Evolutionary conservation across 352 stramenopile species (phyloP), one percentile per base, ranked within the genome.

Genomic region (Pythium dissimile): DNA sequence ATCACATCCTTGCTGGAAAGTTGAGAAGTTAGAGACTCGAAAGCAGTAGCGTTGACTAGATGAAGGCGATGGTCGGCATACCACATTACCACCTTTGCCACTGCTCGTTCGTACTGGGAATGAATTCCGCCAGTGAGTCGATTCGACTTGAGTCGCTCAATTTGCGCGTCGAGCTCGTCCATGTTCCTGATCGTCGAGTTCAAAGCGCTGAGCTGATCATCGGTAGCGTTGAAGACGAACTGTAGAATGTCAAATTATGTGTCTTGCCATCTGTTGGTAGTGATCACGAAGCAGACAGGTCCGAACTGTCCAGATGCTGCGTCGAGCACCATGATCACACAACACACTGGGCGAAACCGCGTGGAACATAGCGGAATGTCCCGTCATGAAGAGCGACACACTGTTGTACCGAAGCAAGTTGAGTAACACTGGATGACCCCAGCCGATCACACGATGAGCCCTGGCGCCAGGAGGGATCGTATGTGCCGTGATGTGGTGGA

Each of bases 281-380:
- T 63, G 4, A 68, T 32, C 1, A 68, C 31, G 21, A 59, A 62
- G 23, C 44, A 72, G n/a, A 62, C 64, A 32, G 54, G 59, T 0
- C 62, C 47, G 21, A 48, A 72, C 8, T 43, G 16, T 2, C 27
- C 51, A 5, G 44, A 60, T 0, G 28, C 26, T 3, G 13, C 28
- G 18, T 71, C 63, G n/a, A 67, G 51, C 3, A 71, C 51, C 63
- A 71, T 67, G 27, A 66, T 26, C 9, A 66, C 26, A 0, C 60
- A 24, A 37, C 49, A 55, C 31, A 62, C n/a, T n/a, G n/a, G 51
- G 37, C 39, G 45, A 57, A 71, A 13, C 16, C 18, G 1, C 32
- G 35, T 7, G 57, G 57, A 2, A 60, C 49, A 35, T 44, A 64
- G 3, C 59, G 51, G 46, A 67, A 71, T 16, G 63, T 71, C n/a